Base-by-base conservation (phyloP, 352 stramenopile genomes). In the Globisporangium solare region DNA sequence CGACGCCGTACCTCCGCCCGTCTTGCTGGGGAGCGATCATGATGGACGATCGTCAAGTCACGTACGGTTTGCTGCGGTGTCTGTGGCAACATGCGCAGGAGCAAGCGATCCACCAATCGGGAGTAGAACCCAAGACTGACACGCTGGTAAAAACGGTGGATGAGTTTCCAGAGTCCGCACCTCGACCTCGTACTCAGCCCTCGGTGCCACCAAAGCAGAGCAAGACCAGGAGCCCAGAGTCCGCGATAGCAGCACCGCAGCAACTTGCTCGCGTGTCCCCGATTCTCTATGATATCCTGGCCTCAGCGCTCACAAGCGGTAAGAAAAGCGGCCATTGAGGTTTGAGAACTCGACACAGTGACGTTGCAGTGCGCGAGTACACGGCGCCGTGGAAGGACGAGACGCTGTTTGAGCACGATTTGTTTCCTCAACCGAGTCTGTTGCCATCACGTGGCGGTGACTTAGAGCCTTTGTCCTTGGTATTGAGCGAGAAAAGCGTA, bases 41-140 rank as follows among this genome's bases (percentile, higher is more conserved):
- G 5, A 68, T 82, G 27, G 76, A 76, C 10, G 65, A 88, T 47
- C 68, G 66, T 35, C 70, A 85, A 46, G 57, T 68, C 4, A 64
- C 56, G 20, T 86, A 79, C 42, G 74, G 67, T 6, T 39, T 86
- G 20, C 61, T 86, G 15, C 85, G 78, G 76, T 56, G 79, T 53
- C 39, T 86, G 6, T 80, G 74, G 73, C 75, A 85, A 31, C 56
- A 53, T 12, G 63, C 43, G 13, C 43, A 56, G 50, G 42, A 27
- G 24, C 53, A 32, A 45, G 35, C 47, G n/a, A 55, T 6, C 5
- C 40, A 49, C 42, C 32, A 63, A 48, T 6, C 47, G 11, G 50
- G 37, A 12, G 22, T n/a, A 35, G 27, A 35, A 35, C 7, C 27
- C 27, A 35, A 35, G 27, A 10, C 27, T 35, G 27, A 7, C 5